phyloP scores from a whole-genome alignment of 169 alveolate genomes.

The Haemoproteus tartakovskyi region DNA sequence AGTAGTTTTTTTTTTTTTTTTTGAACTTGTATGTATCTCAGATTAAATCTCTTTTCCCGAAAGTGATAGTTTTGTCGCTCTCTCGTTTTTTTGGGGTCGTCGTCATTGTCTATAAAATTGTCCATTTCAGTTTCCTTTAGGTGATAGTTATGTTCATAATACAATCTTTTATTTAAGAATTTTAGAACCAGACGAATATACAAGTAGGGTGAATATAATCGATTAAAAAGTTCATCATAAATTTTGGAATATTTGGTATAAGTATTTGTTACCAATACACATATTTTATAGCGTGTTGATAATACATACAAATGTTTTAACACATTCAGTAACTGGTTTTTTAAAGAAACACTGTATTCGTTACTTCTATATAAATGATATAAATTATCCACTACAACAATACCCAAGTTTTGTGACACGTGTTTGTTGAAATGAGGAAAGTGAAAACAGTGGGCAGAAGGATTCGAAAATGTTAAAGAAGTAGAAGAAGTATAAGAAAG shows the following conservation, averaged over 20 bases:
- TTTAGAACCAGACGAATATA: slow-evolving; percentile 15
- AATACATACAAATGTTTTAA: slow-evolving; percentile 4
- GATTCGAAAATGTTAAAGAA: too few relatives aligned
- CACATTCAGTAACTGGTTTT: background rate
- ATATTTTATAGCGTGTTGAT: slow-evolving; percentile 17
- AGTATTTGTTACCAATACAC: slow-evolving; percentile 29
- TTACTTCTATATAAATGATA: slow-evolving; percentile 11
- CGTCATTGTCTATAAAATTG: slow-evolving; percentile 3
- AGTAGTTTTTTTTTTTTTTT: background rate
- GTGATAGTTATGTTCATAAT: slow-evolving; percentile 13
- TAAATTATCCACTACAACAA: slow-evolving; percentile 30
- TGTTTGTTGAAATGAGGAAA: slow-evolving; percentile 11
- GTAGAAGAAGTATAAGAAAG: too few relatives aligned
- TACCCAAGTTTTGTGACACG: slow-evolving; percentile 27
- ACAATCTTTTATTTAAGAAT: slow-evolving; percentile 14
- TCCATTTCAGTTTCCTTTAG: background rate
- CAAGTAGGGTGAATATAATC: slow-evolving; percentile 14
- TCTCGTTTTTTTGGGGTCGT: background rate
- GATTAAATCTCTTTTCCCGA: slow-evolving; percentile 30
- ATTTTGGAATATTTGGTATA: slow-evolving; percentile 21
- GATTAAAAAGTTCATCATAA: slow-evolving; percentile 6
- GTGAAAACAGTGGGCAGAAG: too few relatives aligned
- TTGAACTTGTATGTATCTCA: slow-evolving; percentile 33
- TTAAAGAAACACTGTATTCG: background rate
- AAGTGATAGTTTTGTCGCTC: too few relatives aligned